phyloP scores from a whole-genome alignment of 1,284 basidiomycete species.

The Heliocybe sulcata region DNA sequence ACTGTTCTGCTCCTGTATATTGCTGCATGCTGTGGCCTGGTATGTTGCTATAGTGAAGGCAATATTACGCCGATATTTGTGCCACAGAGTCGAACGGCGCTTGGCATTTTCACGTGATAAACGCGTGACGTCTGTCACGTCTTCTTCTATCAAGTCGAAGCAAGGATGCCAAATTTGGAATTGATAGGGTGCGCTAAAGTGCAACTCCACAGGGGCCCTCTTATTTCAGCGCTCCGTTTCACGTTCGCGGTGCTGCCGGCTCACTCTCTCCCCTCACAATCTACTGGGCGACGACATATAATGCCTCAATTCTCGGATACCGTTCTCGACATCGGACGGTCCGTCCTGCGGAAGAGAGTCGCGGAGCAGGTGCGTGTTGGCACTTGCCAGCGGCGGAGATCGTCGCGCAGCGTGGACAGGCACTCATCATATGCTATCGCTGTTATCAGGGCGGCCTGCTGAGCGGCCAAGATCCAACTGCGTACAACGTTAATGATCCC shows the following conservation, averaged over 20 bases:
- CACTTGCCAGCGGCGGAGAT: neutral
- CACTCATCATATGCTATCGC: neutral
- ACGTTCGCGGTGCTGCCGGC: neutral
- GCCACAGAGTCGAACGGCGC: neutral
- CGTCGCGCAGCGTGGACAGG: neutral
- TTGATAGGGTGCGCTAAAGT: neutral
- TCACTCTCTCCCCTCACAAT: neutral
- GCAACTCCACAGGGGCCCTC: neutral
- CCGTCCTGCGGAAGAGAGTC: neutral
- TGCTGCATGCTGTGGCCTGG: neutral
- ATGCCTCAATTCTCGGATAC: neutral
- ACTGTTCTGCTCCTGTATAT: no score
- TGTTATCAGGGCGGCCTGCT: constrained; percentile 57
- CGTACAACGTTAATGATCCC: constrained; percentile 62
- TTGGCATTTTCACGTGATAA: neutral
- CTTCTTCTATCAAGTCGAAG: neutral
- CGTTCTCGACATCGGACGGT: neutral
- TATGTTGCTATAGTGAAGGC: neutral
- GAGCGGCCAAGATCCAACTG: constrained; percentile 64
- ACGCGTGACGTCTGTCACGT: neutral
- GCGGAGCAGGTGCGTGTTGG: neutral
- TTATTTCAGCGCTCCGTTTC: neutral
- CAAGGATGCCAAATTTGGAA: neutral
- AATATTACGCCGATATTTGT: neutral
- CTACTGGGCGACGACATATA: neutral